phyloP scores from a whole-genome alignment of 1,284 basidiomycete species.

The Cutaneotrichosporon sp. region DNA sequence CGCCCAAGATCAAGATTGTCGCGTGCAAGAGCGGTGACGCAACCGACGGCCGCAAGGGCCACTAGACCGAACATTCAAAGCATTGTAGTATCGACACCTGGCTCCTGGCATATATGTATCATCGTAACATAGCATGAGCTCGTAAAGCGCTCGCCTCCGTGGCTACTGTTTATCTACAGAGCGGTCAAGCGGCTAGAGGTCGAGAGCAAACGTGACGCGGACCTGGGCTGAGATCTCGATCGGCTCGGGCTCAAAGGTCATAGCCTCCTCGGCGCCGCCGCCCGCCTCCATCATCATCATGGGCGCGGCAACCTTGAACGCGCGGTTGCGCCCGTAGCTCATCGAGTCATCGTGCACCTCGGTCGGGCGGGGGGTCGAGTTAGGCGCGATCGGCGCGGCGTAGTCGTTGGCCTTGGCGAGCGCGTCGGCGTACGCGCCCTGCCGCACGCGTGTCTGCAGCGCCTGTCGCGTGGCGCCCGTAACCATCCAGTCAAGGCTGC shows the following conservation, averaged over 20 bases:
- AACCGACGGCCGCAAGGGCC: conserved; percentile 56
- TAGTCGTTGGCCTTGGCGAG: conserved; percentile 20
- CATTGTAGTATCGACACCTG: conserved; percentile 8
- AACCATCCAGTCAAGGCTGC: conserved; percentile 11
- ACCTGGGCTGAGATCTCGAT: conserved; percentile 10
- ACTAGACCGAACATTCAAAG: conserved; percentile 7
- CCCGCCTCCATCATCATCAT: not conserved
- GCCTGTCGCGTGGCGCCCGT: not conserved
- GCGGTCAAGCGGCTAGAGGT: not conserved
- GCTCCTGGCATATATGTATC: conserved; percentile 17
- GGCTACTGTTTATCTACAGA: too few relatives aligned
- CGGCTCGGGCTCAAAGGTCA: conserved; percentile 17
- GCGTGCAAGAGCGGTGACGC: conserved; percentile 92
- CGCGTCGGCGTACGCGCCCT: conserved; percentile 17
- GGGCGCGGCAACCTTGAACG: not conserved
- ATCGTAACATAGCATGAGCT: conserved; percentile 1
- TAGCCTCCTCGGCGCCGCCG: not conserved
- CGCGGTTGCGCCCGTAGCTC: not conserved
- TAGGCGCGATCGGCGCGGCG: conserved; percentile 1
- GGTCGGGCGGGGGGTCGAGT: not conserved
- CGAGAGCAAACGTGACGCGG: not conserved
- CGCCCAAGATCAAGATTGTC: conserved; percentile 87
- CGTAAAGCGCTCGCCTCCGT: too few relatives aligned
- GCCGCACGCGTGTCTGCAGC: conserved; percentile 12
- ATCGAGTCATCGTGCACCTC: conserved; percentile 16